Evolutionary conservation across 495 filamentous ascomycete genomes (phyloP), one percentile per base, ranked within the genome.

Genomic region (Copromyces sp.): DNA sequence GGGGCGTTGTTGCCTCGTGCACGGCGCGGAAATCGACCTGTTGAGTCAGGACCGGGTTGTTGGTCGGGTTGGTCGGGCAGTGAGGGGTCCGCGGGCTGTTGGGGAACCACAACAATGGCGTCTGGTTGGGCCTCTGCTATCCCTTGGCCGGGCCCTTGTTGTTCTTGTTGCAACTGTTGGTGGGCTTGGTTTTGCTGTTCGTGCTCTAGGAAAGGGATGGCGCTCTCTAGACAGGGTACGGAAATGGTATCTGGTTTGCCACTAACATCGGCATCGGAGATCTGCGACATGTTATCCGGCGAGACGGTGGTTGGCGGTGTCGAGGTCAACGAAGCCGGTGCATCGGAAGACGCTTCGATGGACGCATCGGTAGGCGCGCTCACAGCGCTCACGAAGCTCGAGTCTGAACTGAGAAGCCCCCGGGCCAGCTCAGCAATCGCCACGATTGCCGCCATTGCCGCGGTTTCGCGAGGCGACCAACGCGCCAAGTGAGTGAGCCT

Each of bases 291-390:
- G 77, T 75, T 82, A 73, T 86, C 84, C 70, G 83, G 79, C 16
- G 79, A 80, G n/a, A 81, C 74, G 5, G 81, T 83, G 11, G 84
- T 86, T 2, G 84, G 84, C 2, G 84, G 84, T 8, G 84, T 86
- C 24, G 84, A 84, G 73, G 76, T 83, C n/a, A 82, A 69, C n/a
- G 84, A 85, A 74, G 81, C 81, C 53, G 53, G 53, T 74, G 76
- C 71, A 69, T 82, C 78, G 9, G 84, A 84, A 68, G 81, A 82
- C 12, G 77, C 77, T 39, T 84, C 82, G 38, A 80, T 61, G 24
- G 53, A 61, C 24, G 29, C 53, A 61, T 61, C 53, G 14, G 53
- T 61, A 35, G 53, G 53, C 53, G 53, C 53, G 53, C 53, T 76
- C 11, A 80, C 74, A 4, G 81, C 77, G 71, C 69, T 77, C 38